Conservation (phyloP, 495 filamentous ascomycete genomes). For the Aspergillus nidulans region DNA sequence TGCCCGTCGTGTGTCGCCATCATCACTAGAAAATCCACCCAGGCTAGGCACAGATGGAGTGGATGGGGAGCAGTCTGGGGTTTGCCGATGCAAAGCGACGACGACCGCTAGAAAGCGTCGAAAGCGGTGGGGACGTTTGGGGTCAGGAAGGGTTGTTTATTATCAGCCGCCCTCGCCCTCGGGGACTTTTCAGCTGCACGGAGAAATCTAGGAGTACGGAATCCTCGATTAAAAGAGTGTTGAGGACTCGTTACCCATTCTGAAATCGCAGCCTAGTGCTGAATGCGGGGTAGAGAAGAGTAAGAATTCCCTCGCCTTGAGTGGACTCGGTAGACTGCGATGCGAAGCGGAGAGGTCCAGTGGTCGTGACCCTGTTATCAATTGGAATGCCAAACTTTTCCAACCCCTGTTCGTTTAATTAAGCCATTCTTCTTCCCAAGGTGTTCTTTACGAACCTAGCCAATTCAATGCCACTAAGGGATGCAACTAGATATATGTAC, state of each 20-base stretch:
- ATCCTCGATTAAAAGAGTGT: background rate
- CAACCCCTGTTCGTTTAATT: background rate
- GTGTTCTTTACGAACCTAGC: background rate
- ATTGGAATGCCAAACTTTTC: slow-evolving; percentile 16
- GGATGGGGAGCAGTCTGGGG: slow-evolving; percentile 21
- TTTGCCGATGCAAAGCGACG: slow-evolving; percentile 46
- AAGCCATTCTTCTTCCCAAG: background rate
- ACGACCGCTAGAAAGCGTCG: slow-evolving; percentile 36
- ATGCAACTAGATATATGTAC: background rate
- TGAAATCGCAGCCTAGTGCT: background rate
- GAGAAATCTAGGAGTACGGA: background rate
- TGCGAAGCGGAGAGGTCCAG: background rate
- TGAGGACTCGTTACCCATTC: background rate
- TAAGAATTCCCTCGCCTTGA: slow-evolving; percentile 12
- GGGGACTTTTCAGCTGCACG: slow-evolving; percentile 11
- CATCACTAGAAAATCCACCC: slow-evolving; percentile 13
- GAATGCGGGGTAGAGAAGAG: slow-evolving; percentile 16
- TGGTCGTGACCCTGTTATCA: slow-evolving; percentile 16
- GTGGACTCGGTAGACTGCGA: background rate
- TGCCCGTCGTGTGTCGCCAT: slow-evolving; percentile 18
- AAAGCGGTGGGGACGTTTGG: slow-evolving; percentile 33
- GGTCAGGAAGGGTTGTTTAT: slow-evolving; percentile 14
- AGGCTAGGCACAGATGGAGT: slow-evolving; percentile 20
- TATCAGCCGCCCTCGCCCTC: slow-evolving; percentile 21
- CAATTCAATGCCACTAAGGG: background rate